Base-by-base conservation (phyloP, 2,329 filamentous ascomycete genomes). In the Aspergillus hortae region DNA sequence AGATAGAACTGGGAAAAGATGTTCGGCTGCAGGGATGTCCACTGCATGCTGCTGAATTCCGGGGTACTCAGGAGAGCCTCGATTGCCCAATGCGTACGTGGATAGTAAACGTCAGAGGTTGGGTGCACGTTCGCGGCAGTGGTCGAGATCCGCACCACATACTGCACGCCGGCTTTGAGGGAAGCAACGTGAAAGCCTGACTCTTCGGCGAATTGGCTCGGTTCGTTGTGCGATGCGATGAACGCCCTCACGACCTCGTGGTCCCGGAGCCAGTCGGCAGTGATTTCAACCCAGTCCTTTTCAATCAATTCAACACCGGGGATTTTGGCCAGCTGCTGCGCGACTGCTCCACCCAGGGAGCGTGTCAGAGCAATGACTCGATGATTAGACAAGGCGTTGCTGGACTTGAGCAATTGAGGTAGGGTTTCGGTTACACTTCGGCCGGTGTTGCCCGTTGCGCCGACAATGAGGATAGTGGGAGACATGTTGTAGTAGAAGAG, bases 101-200 rank as follows among this genome's bases (percentile, higher is more conserved):
- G 45, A 48, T 76, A 76, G 55, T 70, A 75, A 0, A 63, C 67
- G 0, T 15, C 35, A 41, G 11, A 65, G 48, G 70, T 66, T 0
- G 74, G 71, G n/a, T 61, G 61, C 2, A 75, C 67, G 19, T 71
- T 71, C 0, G 64, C 56, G 1, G 67, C 67, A 0, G 63, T 71
- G 0, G 74, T 77, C 0, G 71, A 76, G 52, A 76, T 71, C 1
- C 72, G 68, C 4, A 77, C 73, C 9, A 76, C 65, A 46, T 77
- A 76, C 44, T 72, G 55, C 2, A 77, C 67, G 10, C 72, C 67
- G 1, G 69, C 72, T 3, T 60, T 48, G 1, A 73, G 66, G 9
- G 67, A 65, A 2, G 64, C 61, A 1, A 70, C 7, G 40, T 69
- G 62, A 49, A 77, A 73, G 0, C 64, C 58, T 0, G 70, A 69